These are phyloP conservation scores for Raphanus raphanistrum DNA, from an alignment of 345 rosid species.

Conservation along the genomic window DNA sequence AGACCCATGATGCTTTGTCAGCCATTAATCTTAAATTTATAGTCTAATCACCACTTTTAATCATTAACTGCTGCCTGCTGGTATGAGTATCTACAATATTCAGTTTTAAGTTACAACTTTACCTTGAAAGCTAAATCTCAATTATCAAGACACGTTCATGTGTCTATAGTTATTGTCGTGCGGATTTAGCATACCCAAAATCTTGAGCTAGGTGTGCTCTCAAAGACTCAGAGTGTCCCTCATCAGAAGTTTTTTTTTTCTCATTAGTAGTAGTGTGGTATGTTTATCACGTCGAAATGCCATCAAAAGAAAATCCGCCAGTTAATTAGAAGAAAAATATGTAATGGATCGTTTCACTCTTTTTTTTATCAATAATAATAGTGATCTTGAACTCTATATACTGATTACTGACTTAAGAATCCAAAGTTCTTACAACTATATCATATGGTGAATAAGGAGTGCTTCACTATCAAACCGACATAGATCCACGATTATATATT, in stretches of 20 bases:
- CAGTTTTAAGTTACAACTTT: conserved; percentile 23
- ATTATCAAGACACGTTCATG: conserved; percentile 34
- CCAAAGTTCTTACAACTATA: neutral
- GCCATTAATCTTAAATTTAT: conserved; percentile 27
- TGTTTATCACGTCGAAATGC: neutral
- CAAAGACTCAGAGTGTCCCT: neutral
- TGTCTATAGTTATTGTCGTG: conserved; percentile 20
- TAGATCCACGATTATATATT: neutral
- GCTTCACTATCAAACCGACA: neutral
- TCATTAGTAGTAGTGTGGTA: neutral
- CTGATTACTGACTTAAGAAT: neutral
- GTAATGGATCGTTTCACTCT: neutral
- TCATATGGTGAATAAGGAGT: neutral
- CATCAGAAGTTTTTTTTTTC: neutral
- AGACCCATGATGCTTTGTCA: conserved; percentile 41
- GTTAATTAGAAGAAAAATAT: neutral
- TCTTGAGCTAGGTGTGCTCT: conserved; percentile 17
- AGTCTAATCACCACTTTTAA: neutral
- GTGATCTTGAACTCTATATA: neutral
- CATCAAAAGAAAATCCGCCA: neutral
- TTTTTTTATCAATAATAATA: neutral
- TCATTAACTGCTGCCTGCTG: conserved; percentile 25
- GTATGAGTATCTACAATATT: conserved; percentile 34
- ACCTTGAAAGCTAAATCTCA: conserved; percentile 32
- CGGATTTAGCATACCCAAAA: neutral